Percentiles rank a stretch among this genome's conserved stretches.
These are phyloP conservation scores for Diaporthe aspalathi DNA, from an alignment of 2,329 filamentous ascomycete species.

Conservation along the genomic window DNA sequence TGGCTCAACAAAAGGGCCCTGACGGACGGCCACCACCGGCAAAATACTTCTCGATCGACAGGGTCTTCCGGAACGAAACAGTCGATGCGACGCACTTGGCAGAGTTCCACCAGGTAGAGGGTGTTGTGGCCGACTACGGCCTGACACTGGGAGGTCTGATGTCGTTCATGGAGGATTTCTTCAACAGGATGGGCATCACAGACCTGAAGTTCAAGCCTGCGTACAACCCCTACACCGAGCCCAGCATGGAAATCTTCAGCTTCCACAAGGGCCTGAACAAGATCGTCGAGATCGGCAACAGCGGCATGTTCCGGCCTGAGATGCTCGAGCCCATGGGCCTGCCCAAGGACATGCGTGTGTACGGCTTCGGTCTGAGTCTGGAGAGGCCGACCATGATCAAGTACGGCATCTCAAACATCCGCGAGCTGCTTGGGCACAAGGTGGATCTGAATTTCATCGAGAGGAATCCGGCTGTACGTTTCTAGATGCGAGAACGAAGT, in stretches of 20 bases:
- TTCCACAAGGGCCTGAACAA: constrained; percentile 91
- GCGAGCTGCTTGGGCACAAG: constrained; percentile 93
- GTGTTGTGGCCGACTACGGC: constrained; percentile 96
- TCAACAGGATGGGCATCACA: constrained; percentile 91
- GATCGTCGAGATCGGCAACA: constrained; percentile 97
- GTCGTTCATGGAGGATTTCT: constrained; percentile 94
- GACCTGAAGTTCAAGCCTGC: constrained; percentile 95
- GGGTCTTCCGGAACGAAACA: constrained; percentile 96
- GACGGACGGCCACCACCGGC: constrained; percentile 74
- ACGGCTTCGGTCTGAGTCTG: constrained; percentile 91
- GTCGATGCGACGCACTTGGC: constrained; percentile 97
- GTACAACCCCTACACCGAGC: constrained; percentile 91
- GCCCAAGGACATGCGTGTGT: constrained; percentile 90
- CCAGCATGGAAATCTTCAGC: constrained; percentile 97
- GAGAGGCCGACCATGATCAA: constrained; percentile 99
- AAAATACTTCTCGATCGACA: constrained; percentile 98
- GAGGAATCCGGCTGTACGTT: constrained; percentile 34
- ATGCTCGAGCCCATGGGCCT: constrained; percentile 97
- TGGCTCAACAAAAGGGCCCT: constrained; percentile 84
- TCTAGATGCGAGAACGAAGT: constrained; percentile 29
- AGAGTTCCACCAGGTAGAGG: constrained; percentile 98
- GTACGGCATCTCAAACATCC: constrained; percentile 89
- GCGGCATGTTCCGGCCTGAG: constrained; percentile 98
- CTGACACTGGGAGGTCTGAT: constrained; percentile 93
- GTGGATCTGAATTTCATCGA: constrained; percentile 57